Base-by-base conservation (phyloP, 2,329 filamentous ascomycete genomes). In the Claviceps capensis region DNA sequence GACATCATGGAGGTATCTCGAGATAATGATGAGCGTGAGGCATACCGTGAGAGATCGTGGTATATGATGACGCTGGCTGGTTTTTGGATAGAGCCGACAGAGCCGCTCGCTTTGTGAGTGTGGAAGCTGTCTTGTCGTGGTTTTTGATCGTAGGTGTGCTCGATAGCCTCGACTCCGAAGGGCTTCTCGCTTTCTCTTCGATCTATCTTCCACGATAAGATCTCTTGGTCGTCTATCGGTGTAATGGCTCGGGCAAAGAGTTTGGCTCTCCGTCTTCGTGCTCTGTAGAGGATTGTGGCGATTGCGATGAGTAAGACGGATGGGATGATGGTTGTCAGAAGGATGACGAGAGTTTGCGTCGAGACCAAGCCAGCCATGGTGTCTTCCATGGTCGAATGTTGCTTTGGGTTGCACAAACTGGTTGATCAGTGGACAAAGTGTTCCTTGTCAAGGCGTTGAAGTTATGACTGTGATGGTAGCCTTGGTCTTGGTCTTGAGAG, bases 171-270 rank as follows among this genome's bases (percentile, higher is more conserved):
- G 22, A 34, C 16, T 16, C 47, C 47, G 40, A 9, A 49, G 13
- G 59, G 57, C 60, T 68, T 65, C 57, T 68, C 62, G 42, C 61
- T 57, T 48, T 48, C 49, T 49, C 61, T 36, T 49, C 57, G 62
- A 50, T 66, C 68, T 30, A 67, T 65, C 60, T 78, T 81, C 81
- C 81, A 83, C 4, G 77, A 80, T 57, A 78, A 77, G 53, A 83
- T 83, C 62, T 83, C 81, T 54, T 82, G 79, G 58, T 83, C 81
- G 55, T 77, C 73, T 54, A 83, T 81, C 13, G 81, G 80, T 0
- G 78, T 78, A 45, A 78, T 77, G 47, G 77, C 78, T 49, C 80
- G 69, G 49, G 71, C 69, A 57, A 77, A 71, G 52, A 81, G 69
- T 4, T 67, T 68, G 26, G 63, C 59, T 46, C 62, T 68, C 43